phyloP scores from a whole-genome alignment of 345 rosid genomes.

The Melastoma malabathricum region DNA sequence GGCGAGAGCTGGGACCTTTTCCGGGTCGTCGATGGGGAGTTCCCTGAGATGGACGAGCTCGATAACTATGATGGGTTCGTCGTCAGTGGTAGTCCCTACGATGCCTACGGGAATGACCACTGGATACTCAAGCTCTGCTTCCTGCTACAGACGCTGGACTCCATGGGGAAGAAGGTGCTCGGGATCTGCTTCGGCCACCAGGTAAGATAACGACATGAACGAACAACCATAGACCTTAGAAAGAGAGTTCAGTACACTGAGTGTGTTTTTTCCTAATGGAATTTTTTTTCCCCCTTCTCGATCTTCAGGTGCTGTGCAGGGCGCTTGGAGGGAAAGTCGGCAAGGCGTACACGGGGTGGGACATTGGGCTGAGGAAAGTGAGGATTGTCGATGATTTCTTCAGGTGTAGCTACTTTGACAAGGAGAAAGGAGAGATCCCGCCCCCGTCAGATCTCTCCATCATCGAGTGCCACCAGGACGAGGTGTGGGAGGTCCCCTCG shows the following conservation, averaged over 20 bases:
- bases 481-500: slow-evolving; percentile 62
- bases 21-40: slow-evolving; percentile 67
- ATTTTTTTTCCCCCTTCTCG: too few relatives aligned
- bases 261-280: not conserved
- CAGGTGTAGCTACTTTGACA: slow-evolving; percentile 14
- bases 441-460: slow-evolving; percentile 22
- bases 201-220: slow-evolving; percentile 18
- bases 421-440: slow-evolving; percentile 26
- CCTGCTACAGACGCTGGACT: slow-evolving; percentile 45
- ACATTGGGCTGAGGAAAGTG: slow-evolving; percentile 53
- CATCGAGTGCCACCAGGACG: slow-evolving; percentile 77
- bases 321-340: slow-evolving; percentile 80
- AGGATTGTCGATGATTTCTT: slow-evolving; percentile 37
- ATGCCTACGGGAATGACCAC: slow-evolving; percentile 55
- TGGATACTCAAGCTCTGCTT: slow-evolving; percentile 75
- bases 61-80: slow-evolving; percentile 64
- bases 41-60: slow-evolving; percentile 54
- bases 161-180: slow-evolving; percentile 68
- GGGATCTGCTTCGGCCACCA: slow-evolving; percentile 97
- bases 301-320: slow-evolving; percentile 56
- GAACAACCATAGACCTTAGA: not conserved
- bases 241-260: too few relatives aligned
- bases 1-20: slow-evolving; percentile 75
- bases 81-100: slow-evolving; percentile 69
- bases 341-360: slow-evolving; percentile 61